Evolutionary conservation across 257 asterid species (phyloP).

Genomic region (Oldenlandia corymbosa): DNA sequence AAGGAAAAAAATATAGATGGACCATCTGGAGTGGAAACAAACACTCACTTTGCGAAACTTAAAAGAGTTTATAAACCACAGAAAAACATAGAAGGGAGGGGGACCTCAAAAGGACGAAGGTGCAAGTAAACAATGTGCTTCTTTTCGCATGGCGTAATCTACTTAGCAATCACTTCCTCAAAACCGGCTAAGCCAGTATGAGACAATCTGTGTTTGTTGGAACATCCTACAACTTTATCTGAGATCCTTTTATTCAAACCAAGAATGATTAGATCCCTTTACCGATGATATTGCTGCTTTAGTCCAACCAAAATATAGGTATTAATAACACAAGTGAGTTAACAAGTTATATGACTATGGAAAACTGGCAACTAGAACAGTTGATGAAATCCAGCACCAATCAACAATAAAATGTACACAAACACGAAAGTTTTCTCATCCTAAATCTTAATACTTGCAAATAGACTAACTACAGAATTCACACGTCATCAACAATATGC

Average conservation of each 20-base stretch:
- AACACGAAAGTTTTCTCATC: not conserved
- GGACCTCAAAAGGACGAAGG: not conserved
- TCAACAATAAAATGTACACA: not conserved
- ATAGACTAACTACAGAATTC: not conserved
- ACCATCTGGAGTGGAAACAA: not conserved
- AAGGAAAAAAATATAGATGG: not conserved
- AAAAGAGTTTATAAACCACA: not conserved
- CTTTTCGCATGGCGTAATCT: not conserved
- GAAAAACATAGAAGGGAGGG: slow-evolving; percentile 1
- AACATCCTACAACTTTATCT: not conserved
- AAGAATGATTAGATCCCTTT: not conserved
- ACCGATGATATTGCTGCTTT: not conserved
- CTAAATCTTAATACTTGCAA: not conserved
- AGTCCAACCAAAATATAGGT: not conserved
- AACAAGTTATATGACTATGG: not conserved
- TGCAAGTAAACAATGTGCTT: not conserved
- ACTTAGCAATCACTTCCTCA: not conserved
- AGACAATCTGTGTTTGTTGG: not conserved
- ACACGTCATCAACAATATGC: not conserved
- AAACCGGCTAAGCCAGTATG: not conserved
- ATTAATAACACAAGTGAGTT: not conserved
- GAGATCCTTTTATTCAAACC: not conserved
- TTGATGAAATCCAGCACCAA: not conserved
- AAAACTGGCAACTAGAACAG: no score
- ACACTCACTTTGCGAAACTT: not conserved